These are phyloP conservation scores for Parathielavia appendiculata DNA, from an alignment of 495 filamentous ascomycete species.

Conservation along the genomic window DNA sequence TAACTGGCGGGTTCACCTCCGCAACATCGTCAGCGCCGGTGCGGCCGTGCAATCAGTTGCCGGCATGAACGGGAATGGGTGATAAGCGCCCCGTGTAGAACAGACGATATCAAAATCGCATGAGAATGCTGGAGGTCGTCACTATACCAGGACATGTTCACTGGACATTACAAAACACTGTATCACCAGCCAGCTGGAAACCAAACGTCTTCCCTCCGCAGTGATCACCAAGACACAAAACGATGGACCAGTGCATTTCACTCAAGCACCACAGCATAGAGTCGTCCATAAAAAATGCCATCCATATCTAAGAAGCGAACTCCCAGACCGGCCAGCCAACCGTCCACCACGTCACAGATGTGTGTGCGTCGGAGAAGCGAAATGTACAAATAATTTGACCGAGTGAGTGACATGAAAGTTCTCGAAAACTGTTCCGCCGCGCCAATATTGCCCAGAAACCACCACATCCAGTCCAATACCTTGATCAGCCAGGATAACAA, in stretches of 20 bases:
- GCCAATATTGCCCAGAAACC: background rate
- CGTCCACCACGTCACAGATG: slow-evolving; percentile 5
- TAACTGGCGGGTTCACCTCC: slow-evolving; percentile 25
- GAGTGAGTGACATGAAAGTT: slow-evolving; percentile 10
- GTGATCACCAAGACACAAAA: background rate
- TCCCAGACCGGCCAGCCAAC: background rate
- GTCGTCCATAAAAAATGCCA: no score
- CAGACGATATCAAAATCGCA: no score
- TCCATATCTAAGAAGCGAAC: background rate
- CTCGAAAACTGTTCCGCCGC: background rate
- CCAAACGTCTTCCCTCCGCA: no score
- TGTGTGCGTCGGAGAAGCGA: background rate
- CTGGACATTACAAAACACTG: no score
- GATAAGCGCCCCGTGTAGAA: background rate
- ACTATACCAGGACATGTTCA: no score
- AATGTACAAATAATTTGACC: slow-evolving; percentile 8
- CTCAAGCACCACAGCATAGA: no score
- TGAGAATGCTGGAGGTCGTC: no score
- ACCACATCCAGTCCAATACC: background rate
- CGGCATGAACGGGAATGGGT: background rate
- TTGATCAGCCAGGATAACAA: no score
- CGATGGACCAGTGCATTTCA: no score
- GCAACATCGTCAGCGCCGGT: background rate
- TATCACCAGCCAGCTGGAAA: no score
- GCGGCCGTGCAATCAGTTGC: background rate